Base-by-base conservation (phyloP, 768 basidiomycete genomes). In the Collybia mongolica region DNA sequence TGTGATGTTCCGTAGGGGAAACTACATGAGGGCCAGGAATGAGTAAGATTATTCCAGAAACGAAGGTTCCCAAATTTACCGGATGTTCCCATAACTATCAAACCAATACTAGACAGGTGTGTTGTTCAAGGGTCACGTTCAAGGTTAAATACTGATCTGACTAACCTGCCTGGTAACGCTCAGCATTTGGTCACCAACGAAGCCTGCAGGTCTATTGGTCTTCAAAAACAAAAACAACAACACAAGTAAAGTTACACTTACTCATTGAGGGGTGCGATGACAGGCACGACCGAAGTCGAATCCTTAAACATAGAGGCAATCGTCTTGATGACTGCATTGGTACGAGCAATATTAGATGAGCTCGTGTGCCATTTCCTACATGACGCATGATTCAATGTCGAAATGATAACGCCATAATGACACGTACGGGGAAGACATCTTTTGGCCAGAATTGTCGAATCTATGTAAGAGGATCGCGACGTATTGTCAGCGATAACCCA, bases 231-330 rank as follows among this genome's bases (percentile, higher is more conserved):
- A 19, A 44, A 18, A 15, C 0, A 20, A 24, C 39, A 22, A 28
- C n/a, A 20, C 28, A 20, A n/a, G 15, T 23, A 23, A 26, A 19
- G 41, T 2, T 9, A 36, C 17, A 58, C 73, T 53, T 49, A 90
- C 88, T 93, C 91, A 57, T 93, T 93, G 58, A 93, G 60, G 1
- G 89, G 82, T 18, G 85, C 86, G 47, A 93, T 91, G 40, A 75
- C 69, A 1, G 87, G 67, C 0, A 90, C 88, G 11, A 81, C 79
- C 15, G 74, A 58, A 1, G 74, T 61, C 52, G 79, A 73, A 56
- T 71, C 66, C 20, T 75, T 75, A 61, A 82, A 90, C 72, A 81
- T 79, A 49, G 71, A 68, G 14, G 84, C 81, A 49, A 92, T 72
- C 11, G 55, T 72, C 64, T 81, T 76, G 64, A 93, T 84, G 54